Evolutionary conservation across 768 basidiomycete species (phyloP), one percentile per base, ranked within the genome.

Genomic region (Kockovaella imperatae): DNA sequence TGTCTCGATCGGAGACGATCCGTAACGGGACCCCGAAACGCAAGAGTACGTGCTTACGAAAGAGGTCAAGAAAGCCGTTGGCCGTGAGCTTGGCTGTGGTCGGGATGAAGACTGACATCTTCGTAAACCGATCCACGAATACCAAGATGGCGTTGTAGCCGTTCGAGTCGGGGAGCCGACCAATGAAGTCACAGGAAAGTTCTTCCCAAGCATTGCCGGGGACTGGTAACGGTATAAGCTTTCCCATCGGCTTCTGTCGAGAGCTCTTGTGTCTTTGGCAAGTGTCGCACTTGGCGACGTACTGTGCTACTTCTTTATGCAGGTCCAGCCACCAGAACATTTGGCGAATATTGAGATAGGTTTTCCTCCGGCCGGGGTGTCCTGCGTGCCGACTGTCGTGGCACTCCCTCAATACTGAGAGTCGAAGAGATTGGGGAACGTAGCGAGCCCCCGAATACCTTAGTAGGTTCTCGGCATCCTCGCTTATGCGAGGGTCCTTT

Each of bases 21-120:
- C 47, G 42, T 6, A 21, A 13, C 0, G 69, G 65, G 3, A 65
- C 28, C 6, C 69, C 68, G 40, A 69, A 63, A 11, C 47, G 31
- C 8, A 38, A 15, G 36, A 53, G 46, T 3, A 67, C 29, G 15
- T 47, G 7, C 15, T 38, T 23, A 6, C 38, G 4, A 10, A 39
- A 10, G 6, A 47, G 20, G 8, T 39, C 11, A 11, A 32, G 53
- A 5, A 75, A 58, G 18, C 72, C 66, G 1, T 53, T 35, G 1
- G 75, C 57, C 15, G 56, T 58, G 25, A 70, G 59, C 7, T 49
- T 54, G 13, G 20, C 72, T 54, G 35, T 53, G 45, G 39, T 59
- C 60, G 75, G 74, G 31, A 78, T 70, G 54, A 79, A 77, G 50
- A 75, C 72, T 3, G 69, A 72, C 45, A 67, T 66, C 35, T 74